phyloP scores from a whole-genome alignment of 2,329 filamentous ascomycete species.

The Aspergillus pseudotamarii region DNA sequence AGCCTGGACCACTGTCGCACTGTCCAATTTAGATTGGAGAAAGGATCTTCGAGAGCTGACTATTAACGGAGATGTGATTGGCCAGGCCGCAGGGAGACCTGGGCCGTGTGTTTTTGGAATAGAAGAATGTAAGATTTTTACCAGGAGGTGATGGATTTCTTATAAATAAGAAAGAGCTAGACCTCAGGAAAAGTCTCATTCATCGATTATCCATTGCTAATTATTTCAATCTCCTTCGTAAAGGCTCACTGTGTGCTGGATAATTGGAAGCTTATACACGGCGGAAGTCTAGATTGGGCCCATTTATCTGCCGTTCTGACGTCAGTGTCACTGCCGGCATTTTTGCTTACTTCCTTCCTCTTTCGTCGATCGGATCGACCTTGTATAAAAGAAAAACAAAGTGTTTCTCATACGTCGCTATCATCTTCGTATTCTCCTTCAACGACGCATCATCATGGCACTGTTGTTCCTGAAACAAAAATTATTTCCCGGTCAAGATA shows the following conservation, averaged over 20 bases:
- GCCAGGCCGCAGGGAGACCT: not conserved
- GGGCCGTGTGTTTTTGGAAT: not conserved
- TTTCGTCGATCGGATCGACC: not conserved
- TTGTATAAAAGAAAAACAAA: not conserved
- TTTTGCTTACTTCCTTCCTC: conserved; percentile 6
- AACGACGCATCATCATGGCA: conserved; percentile 29
- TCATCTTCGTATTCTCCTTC: not conserved
- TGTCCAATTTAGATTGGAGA: not conserved
- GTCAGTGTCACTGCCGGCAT: conserved; percentile 10
- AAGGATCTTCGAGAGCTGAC: conserved; percentile 12
- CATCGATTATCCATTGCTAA: not conserved
- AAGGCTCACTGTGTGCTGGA: not conserved
- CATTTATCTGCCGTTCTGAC: conserved; percentile 8
- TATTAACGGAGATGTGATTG: conserved; percentile 14
- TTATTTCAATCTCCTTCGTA: not conserved
- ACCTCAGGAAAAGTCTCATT: not conserved
- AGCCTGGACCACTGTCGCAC: not conserved
- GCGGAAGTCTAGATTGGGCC: conserved; percentile 9
- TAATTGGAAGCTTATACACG: not conserved
- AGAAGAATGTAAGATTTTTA: not conserved
- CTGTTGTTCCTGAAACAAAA: conserved; percentile 43
- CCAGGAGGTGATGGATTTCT: not conserved
- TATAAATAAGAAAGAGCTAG: not conserved
- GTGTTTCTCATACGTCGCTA: not conserved
- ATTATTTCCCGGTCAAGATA: conserved; percentile 32